Evolutionary conservation across 2,329 filamentous ascomycete species (phyloP).

Genomic region (Lasiodiplodia hormozganensis): DNA sequence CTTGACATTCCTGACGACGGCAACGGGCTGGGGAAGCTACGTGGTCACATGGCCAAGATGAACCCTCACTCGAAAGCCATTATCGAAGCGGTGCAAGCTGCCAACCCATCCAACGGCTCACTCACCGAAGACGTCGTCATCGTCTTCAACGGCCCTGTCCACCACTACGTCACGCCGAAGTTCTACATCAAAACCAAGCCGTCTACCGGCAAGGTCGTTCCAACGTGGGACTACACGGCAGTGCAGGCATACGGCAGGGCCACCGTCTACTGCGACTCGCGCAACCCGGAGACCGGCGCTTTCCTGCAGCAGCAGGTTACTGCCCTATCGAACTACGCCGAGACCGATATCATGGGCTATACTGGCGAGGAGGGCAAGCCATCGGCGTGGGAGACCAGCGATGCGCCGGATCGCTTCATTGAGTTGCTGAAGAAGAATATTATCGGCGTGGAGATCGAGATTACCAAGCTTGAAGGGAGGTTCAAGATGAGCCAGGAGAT

Average conservation of each 20-base stretch:
- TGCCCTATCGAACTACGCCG: conserved; percentile 60
- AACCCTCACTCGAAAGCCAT: conserved; percentile 71
- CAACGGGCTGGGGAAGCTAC: conserved; percentile 56
- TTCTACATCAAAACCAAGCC: conserved; percentile 73
- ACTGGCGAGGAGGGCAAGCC: conserved; percentile 39
- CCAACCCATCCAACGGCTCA: conserved; percentile 28
- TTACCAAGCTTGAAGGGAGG: conserved; percentile 37
- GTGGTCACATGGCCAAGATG: conserved; percentile 67
- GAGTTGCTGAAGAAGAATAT: conserved; percentile 65
- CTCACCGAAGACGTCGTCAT: conserved; percentile 64
- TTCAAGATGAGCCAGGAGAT: conserved; percentile 35
- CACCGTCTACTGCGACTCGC: conserved; percentile 60
- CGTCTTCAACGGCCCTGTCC: conserved; percentile 64
- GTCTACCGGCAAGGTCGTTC: conserved; percentile 68
- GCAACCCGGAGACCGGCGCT: conserved; percentile 50
- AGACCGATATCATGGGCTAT: conserved; percentile 66
- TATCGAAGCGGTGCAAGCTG: conserved; percentile 52
- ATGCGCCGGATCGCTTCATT: conserved; percentile 65
- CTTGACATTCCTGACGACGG: conserved; percentile 57
- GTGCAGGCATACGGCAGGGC: conserved; percentile 69
- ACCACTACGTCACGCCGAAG: conserved; percentile 73
- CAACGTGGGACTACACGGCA: conserved; percentile 74
- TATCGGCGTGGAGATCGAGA: conserved; percentile 52
- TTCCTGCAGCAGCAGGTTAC: conserved; percentile 62
- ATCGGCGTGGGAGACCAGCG: conserved; percentile 61